phyloP scores from a whole-genome alignment of 176 grass and related monocot species.

The Alloteropsis semialata region DNA sequence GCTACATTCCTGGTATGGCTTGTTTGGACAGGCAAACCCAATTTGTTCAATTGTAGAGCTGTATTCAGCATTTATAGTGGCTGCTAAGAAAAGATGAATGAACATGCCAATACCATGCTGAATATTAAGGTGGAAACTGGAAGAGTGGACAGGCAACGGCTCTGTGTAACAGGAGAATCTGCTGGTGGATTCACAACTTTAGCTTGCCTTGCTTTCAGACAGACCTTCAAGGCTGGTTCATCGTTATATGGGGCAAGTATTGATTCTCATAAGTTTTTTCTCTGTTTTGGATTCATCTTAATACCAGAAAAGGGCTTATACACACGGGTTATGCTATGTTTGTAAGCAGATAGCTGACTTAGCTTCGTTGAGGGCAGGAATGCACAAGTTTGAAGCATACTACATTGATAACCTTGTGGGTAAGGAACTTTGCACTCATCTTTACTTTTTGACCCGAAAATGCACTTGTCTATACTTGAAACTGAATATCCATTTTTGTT shows the following conservation, averaged over 20 bases:
- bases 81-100: slow-evolving; percentile 14
- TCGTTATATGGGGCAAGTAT: slow-evolving; percentile 81
- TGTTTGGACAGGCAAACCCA: neutral
- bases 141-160: slow-evolving; percentile 67
- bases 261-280: neutral
- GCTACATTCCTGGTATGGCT: slow-evolving; percentile 73
- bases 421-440: slow-evolving; percentile 29
- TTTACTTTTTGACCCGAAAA: no score
- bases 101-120: slow-evolving; percentile 3
- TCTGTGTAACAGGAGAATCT: slow-evolving; percentile 79
- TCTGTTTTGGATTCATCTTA: neutral
- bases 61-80: neutral
- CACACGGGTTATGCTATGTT: neutral
- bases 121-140: slow-evolving; percentile 64
- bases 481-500: neutral
- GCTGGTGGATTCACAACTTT: slow-evolving; percentile 91
- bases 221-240: slow-evolving; percentile 78
- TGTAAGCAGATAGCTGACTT: slow-evolving; percentile 73
- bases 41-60: neutral
- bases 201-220: slow-evolving; percentile 86
- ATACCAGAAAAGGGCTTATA: neutral
- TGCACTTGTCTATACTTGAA: neutral
- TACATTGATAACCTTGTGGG: slow-evolving; percentile 84
- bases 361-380: slow-evolving; percentile 51
- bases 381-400: slow-evolving; percentile 77